Conservation (phyloP, 257 asterid genomes). For the Striga asiatica region DNA sequence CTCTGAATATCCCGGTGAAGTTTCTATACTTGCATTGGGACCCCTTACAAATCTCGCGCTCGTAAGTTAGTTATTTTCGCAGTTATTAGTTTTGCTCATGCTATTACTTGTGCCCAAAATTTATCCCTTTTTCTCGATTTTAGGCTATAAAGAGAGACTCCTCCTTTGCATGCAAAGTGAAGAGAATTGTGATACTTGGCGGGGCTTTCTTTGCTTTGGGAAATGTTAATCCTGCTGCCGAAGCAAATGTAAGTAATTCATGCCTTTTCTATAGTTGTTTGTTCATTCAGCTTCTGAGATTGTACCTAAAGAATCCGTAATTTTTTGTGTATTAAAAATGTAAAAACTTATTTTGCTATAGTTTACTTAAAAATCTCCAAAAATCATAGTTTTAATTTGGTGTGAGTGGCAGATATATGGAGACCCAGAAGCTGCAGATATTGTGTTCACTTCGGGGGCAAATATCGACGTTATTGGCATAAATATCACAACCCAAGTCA, state of each 20-base stretch:
- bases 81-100: not conserved
- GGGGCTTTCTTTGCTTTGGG: conserved; percentile 94
- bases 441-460: conserved; percentile 86
- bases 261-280: no score
- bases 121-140: not conserved
- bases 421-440: conserved; percentile 98
- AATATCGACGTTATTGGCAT: conserved; percentile 78
- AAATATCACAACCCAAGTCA: conserved; percentile 80
- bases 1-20: conserved; percentile 84
- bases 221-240: conserved; percentile 96
- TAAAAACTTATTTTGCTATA: no score
- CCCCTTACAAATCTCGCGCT: conserved; percentile 90
- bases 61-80: conserved; percentile 33
- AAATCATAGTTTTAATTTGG: no score
- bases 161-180: conserved; percentile 83
- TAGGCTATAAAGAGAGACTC: conserved; percentile 93
- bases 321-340: no score
- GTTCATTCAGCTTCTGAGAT: no score
- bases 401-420: conserved; percentile 80
- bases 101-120: not conserved
- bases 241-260: conserved; percentile 67
- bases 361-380: no score
- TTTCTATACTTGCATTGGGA: conserved; percentile 92
- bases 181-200: conserved; percentile 82
- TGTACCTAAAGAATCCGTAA: no score